A percentile compares a stretch with the other conserved stretches of the same genome.
Evolutionary conservation across 225 moss, liverwort and hornwort genomes (phyloP).

Genomic region (Bryoerythrophyllum caledonicum): DNA sequence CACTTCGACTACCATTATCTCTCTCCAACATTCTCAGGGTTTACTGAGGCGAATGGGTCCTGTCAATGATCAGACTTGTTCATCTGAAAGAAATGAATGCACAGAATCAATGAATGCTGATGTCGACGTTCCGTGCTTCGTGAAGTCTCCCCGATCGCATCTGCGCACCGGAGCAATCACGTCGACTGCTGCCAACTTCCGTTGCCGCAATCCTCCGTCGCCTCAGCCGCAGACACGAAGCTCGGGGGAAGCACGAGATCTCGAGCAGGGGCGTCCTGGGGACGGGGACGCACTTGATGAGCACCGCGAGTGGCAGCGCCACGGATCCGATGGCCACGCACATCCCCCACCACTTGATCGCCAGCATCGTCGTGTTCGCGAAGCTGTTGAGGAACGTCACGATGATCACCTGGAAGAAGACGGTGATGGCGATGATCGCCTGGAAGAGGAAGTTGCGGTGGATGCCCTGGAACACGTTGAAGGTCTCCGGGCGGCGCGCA

Average conservation of each 20-base stretch:
- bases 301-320: constrained; percentile 27
- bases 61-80: no score
- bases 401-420: constrained; percentile 46
- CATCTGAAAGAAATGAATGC: no score
- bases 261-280: constrained; percentile 39
- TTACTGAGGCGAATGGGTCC: no score
- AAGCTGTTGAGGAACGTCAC: constrained; percentile 53
- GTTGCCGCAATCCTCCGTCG: constrained; percentile 16
- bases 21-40: no score
- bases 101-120: constrained; percentile 7
- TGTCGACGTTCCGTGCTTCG: constrained; percentile 12
- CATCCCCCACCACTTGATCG: constrained; percentile 45
- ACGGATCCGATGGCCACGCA: constrained; percentile 35
- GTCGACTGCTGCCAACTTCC: neutral
- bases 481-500: constrained; percentile 17
- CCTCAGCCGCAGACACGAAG: constrained; percentile 35
- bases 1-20: no score
- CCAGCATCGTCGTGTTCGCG: constrained; percentile 36
- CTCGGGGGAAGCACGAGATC: constrained; percentile 40
- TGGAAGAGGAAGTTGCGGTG: constrained; percentile 36
- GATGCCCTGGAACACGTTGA: constrained; percentile 52
- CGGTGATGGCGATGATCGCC: constrained; percentile 36
- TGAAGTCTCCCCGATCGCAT: neutral
- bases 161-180: neutral
- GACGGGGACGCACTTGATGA: constrained; percentile 36